These are phyloP conservation scores for Apiospora rasikravindrae DNA, from an alignment of 2,329 filamentous ascomycete species.

Conservation along the genomic window DNA sequence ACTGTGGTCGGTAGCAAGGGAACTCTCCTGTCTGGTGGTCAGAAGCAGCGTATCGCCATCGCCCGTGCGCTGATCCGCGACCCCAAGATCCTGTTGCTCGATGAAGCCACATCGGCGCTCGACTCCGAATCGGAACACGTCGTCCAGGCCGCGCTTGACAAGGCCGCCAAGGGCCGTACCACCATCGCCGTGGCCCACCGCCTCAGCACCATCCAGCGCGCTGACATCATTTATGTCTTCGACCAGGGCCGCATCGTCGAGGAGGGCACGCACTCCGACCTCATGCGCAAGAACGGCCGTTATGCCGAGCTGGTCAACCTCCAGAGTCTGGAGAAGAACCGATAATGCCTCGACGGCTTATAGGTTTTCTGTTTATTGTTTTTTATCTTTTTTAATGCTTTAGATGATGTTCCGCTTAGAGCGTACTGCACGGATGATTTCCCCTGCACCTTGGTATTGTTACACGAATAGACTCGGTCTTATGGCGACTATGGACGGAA, in stretches of 20 bases:
- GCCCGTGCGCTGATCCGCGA: conserved; percentile 89
- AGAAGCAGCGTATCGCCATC: conserved; percentile 94
- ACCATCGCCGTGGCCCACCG: conserved; percentile 95
- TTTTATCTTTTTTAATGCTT: background rate
- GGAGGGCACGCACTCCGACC: conserved; percentile 76
- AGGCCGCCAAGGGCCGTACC: conserved; percentile 81
- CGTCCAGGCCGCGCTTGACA: conserved; percentile 80
- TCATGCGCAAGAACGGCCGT: conserved; percentile 72
- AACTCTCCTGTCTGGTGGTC: conserved; percentile 82
- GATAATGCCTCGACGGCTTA: conserved; percentile 23
- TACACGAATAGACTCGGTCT: background rate
- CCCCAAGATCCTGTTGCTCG: conserved; percentile 83
- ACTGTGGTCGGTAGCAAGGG: conserved; percentile 90
- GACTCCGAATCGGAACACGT: conserved; percentile 80
- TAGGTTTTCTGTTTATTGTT: background rate
- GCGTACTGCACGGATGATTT: background rate
- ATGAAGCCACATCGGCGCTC: conserved; percentile 80
- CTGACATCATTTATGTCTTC: conserved; percentile 96
- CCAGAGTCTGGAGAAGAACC: conserved; percentile 73
- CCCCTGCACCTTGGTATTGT: background rate
- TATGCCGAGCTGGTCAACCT: conserved; percentile 82
- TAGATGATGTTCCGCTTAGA: background rate
- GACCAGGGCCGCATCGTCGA: conserved; percentile 88
- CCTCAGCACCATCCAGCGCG: conserved; percentile 90
- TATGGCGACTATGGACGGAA: background rate